A percentile compares a stretch with the other conserved stretches of the same genome.
phyloP scores from a whole-genome alignment of 2,329 filamentous ascomycete species.

The Colletotrichum sp. region DNA sequence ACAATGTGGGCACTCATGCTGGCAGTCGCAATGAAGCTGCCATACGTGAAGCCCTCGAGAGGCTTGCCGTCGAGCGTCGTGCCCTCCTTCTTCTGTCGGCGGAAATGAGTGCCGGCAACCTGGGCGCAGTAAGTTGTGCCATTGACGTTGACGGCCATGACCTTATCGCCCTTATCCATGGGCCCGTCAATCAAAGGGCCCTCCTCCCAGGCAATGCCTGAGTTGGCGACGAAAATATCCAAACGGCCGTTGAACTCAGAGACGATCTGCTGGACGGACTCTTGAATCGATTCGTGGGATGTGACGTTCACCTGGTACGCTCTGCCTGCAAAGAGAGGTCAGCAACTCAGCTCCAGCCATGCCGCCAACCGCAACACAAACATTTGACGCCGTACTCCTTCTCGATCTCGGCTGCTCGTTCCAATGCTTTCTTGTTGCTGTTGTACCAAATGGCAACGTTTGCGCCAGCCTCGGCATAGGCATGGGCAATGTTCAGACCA shows the following conservation, averaged over 20 bases:
- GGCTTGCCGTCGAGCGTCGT: constrained; percentile 67
- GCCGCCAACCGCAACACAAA: constrained; percentile 39
- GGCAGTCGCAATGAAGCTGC: constrained; percentile 79
- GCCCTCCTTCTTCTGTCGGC: constrained; percentile 71
- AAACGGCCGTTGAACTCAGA: constrained; percentile 76
- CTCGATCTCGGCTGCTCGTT: constrained; percentile 67
- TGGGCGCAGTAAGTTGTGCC: constrained; percentile 80
- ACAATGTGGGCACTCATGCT: constrained; percentile 81
- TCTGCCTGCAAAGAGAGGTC: constrained; percentile 45
- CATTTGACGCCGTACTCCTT: constrained; percentile 72
- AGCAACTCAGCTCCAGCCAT: background rate
- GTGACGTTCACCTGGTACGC: constrained; percentile 69
- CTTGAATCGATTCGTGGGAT: constrained; percentile 54
- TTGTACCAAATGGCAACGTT: constrained; percentile 79
- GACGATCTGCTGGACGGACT: constrained; percentile 57
- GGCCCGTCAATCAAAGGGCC: constrained; percentile 71
- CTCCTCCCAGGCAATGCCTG: constrained; percentile 76
- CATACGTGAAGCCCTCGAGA: constrained; percentile 64
- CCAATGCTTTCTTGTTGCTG: constrained; percentile 68
- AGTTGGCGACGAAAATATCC: constrained; percentile 82
- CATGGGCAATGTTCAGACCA: constrained; percentile 68
- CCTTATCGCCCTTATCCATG: constrained; percentile 67
- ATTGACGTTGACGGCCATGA: constrained; percentile 75
- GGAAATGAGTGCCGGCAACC: constrained; percentile 72
- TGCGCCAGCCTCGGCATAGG: constrained; percentile 71